Base-by-base conservation (phyloP, 345 rosid species). In the Pseudoturritis turrita region DNA sequence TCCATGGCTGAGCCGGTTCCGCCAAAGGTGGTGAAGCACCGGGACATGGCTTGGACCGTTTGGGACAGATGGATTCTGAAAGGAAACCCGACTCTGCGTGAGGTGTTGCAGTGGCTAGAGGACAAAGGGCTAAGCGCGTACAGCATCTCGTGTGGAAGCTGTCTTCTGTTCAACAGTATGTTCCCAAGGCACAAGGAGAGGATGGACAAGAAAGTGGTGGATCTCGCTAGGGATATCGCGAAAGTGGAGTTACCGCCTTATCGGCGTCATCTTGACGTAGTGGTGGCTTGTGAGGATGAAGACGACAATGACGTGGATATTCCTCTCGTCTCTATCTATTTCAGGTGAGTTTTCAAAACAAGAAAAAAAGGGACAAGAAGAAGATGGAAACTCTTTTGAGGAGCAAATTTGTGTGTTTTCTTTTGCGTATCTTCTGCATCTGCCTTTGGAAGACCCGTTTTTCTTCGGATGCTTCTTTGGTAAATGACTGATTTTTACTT, bases 41-140 rank as follows among this genome's bases (percentile, higher is more conserved):
- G 52, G 10, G 96, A 88, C 77, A 87, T 83, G 98, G 83, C 87
- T 51, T 92, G 98, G 95, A 92, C 95, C 0, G 96, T 89, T 31
- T 92, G 98, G 98, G 96, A 92, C 84, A 77, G 96, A 74, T 92
- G 98, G 98, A 78, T 88, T 10, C 59, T 92, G 5, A 78, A 47
- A 68, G 81, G 82, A 65, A 85, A 92, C 80, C 96, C 96, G 3
- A 89, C 89, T 7, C 73, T 92, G 51, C 81, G 87, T 65, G 96
- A 88, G 70, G 91, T 92, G 37, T 81, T 92, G 17, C 81, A 84
- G 61, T 92, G 98, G 98, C 87, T 92, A 40, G 78, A 83, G 79
- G 78, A 82, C 5, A 89, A 88, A 73, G 98, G 98, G 14, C 83
- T 92, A 14, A 80, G 67, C 22, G 98, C 98, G 1, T 92, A 92